Base-by-base conservation (phyloP, 2,329 filamentous ascomycete genomes). In the Colletotrichum cordylinicola region DNA sequence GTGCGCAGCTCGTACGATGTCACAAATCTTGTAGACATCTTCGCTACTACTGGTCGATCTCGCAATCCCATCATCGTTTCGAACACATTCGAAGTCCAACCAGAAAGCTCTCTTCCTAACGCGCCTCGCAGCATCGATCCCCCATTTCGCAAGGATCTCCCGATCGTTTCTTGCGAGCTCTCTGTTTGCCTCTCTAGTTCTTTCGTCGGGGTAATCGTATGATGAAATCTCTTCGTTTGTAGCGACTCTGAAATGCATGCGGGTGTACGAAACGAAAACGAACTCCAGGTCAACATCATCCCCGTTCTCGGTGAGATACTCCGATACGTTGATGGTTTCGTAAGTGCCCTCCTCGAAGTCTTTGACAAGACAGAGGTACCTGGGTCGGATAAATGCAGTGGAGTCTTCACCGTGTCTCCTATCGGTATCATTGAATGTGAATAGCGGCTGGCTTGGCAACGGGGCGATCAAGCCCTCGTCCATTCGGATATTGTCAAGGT, bases 381-480 rank as follows among this genome's bases (percentile, higher is more conserved):
- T n/a, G 16, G 18, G 39, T n/a, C 39, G 39, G 1, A 43, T 16
- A n/a, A 1, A n/a, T 3, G 18, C 18, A 16, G 39, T 43, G 5
- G 2, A 10, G 6, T 43, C 39, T 43, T 2, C 18, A n/a, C n/a
- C 16, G n/a, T n/a, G 39, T 12, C 8, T 12, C 18, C 18, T 43
- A n/a, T 2, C 39, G 5, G n/a, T 43, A 1, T 43, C 18, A 6
- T 43, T n/a, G 18, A 10, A 43, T 16, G 18, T n/a, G 9, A 43
- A 1, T 16, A 2, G 10, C n/a, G 39, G 39, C 18, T 43, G 39
- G 2, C 18, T 10, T 1, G 39, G 1, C 2, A 43, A 8, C 10
- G 39, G 39, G n/a, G 39, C 16, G 80, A 81, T 58, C 83, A 85
- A 60, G 77, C 79, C n/a, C 79, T 83, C 7, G 81, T 84, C 27